A percentile compares a stretch with the other conserved stretches of the same genome.
phyloP scores from a whole-genome alignment of 208 protist species.

The Strigomonas galati region DNA sequence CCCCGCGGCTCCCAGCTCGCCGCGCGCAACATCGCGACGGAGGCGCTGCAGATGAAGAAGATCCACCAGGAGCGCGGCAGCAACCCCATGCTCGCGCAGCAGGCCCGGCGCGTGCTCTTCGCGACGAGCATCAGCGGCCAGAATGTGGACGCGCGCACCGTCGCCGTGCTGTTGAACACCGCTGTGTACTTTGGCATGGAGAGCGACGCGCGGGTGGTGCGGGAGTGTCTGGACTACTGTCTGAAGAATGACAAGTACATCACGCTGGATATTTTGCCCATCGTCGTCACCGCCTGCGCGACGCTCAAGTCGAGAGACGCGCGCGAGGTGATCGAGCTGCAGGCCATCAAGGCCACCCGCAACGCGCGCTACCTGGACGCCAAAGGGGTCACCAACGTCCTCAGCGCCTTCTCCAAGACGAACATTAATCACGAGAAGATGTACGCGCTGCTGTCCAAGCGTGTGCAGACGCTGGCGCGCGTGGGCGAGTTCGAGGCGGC shows the following conservation, averaged over 20 bases:
- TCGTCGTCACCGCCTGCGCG: conserved; percentile 87
- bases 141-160: conserved; percentile 80
- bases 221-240: conserved; percentile 91
- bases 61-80: conserved; percentile 85
- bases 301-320: conserved; percentile 90
- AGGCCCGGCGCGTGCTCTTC: conserved; percentile 87
- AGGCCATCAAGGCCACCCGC: conserved; percentile 79
- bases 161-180: conserved; percentile 85
- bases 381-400: conserved; percentile 83
- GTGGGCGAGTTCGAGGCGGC: conserved; percentile 88
- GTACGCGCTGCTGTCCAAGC: conserved; percentile 69
- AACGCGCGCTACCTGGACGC: conserved; percentile 87
- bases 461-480: conserved; percentile 82
- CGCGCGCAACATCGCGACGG: conserved; percentile 82
- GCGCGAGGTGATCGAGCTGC: conserved; percentile 89
- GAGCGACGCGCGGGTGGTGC: conserved; percentile 84
- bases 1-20: conserved; percentile 80
- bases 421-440: conserved; percentile 84
- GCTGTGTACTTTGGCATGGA: conserved; percentile 94
- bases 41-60: conserved; percentile 92
- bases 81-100: conserved; percentile 89
- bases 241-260: conserved; percentile 89
- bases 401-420: conserved; percentile 88
- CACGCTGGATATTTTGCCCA: conserved; percentile 75
- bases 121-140: conserved; percentile 85